Evolutionary conservation across 2,329 filamentous ascomycete species (phyloP).

Genomic region (Tympanopsis confertula): DNA sequence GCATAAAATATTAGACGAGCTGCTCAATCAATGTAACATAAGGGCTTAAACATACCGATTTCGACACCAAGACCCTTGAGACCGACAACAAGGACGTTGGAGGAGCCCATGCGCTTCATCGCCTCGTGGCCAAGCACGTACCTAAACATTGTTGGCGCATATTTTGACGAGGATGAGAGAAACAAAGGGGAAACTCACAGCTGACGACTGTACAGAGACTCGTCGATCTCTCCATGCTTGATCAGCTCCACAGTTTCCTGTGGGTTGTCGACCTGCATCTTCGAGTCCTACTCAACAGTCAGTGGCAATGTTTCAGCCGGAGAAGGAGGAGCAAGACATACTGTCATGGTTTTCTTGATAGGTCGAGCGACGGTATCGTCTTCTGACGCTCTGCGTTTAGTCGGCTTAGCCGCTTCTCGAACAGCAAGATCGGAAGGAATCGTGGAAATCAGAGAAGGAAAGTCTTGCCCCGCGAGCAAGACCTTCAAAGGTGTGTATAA

Average conservation of each 20-base stretch:
- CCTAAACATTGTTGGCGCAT: conserved; percentile 13
- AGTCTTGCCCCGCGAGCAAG: conserved; percentile 28
- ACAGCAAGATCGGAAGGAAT: conserved; percentile 27
- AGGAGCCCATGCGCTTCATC: conserved; percentile 98
- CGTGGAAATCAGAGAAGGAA: conserved; percentile 16
- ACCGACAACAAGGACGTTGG: conserved; percentile 84
- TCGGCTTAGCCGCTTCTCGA: conserved; percentile 31
- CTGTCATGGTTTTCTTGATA: conserved; percentile 39
- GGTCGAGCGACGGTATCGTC: conserved; percentile 28
- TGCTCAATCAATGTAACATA: conserved; percentile 2
- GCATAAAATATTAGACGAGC: not conserved
- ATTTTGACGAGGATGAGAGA: too few species aligned
- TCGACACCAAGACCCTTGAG: conserved; percentile 91
- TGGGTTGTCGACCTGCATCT: conserved; percentile 51
- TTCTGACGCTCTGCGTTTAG: conserved; percentile 37
- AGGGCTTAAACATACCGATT: conserved; percentile 38
- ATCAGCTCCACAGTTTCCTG: conserved; percentile 45
- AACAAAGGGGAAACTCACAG: conserved; percentile 27
- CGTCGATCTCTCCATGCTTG: conserved; percentile 55
- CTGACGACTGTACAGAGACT: conserved; percentile 57
- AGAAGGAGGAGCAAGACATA: conserved; percentile 13
- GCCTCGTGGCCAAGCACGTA: conserved; percentile 53
- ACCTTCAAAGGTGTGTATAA: conserved; percentile 16
- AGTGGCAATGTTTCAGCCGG: not conserved
- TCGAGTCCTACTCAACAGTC: conserved; percentile 27